Conservation (phyloP, 495 filamentous ascomycete species). For the Friedmanniomyces simplex region DNA sequence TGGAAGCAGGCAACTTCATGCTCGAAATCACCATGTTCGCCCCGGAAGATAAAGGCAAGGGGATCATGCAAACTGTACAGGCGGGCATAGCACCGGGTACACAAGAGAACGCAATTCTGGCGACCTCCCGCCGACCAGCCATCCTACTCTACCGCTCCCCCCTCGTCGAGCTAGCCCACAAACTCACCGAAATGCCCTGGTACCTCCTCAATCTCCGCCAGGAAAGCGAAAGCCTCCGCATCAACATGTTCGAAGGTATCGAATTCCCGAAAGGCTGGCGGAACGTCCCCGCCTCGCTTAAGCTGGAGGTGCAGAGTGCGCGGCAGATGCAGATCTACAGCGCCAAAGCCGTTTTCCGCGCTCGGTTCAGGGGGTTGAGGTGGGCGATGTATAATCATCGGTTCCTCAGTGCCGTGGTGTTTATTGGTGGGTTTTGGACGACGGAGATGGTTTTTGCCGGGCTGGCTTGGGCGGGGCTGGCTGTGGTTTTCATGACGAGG, state of each 20-base stretch:
- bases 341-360: conserved; percentile 56
- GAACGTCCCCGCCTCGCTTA: conserved; percentile 46
- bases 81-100: neutral
- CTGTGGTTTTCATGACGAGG: conserved; percentile 15
- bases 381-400: conserved; percentile 81
- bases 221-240: conserved; percentile 45
- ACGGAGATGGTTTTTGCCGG: conserved; percentile 53
- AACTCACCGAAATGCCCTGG: conserved; percentile 44
- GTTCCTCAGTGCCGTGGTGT: conserved; percentile 53
- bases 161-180: conserved; percentile 43
- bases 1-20: conserved; percentile 81
- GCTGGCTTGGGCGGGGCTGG: conserved; percentile 47
- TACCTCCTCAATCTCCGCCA: conserved; percentile 48
- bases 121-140: conserved; percentile 47
- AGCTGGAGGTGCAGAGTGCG: conserved; percentile 56
- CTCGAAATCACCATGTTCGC: conserved; percentile 41
- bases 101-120: conserved; percentile 24
- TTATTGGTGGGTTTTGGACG: conserved; percentile 62
- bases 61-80: conserved; percentile 10
- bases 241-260: conserved; percentile 62
- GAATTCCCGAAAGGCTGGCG: conserved; percentile 48
- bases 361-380: conserved; percentile 60
- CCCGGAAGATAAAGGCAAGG: conserved; percentile 1
- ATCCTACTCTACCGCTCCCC: conserved; percentile 57
- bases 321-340: conserved; percentile 64